Evolutionary conservation across 352 stramenopile genomes (phyloP), one percentile per base, ranked within the genome.

Genomic region (Phytophthora multivora): DNA sequence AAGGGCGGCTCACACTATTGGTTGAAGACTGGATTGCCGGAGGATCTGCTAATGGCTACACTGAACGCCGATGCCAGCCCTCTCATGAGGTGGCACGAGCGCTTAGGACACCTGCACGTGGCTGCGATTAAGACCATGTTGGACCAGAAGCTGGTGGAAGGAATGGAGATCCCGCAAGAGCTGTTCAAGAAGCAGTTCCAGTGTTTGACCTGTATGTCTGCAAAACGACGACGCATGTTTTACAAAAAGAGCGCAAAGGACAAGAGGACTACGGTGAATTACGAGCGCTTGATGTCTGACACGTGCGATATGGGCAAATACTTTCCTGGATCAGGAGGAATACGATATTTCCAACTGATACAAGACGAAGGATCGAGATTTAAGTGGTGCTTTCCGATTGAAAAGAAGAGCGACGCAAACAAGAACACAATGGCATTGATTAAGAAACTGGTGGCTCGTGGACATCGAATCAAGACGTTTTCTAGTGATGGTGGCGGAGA

Each of bases 291-390:
- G 9, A 40, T 30, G 46, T 52, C 46, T 9, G 28, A 41, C 9
- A 15, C 11, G 0, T 41, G 46, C 12, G 46, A 52, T 4, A 52
- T 52, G 26, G 28, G 46, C 8, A 40, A 41, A 2, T 41, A 16
- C 3, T 4, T 52, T 10, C 46, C 46, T 13, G 10, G 46, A 4
- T 8, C 4, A 30, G 39, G 39, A 12, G 5, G 28, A n/a, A 7
- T 33, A 21, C 11, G 11, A 9, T 59, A 65, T 6, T 67, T 67
- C 7, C 51, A 62, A 26, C 11, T 62, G 2, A 56, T 62, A 9
- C 35, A 62, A 19, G 51, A 52, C 6, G 51, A 67, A 25, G 43
- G 31, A 0, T 62, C 59, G 2, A 19, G 59, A 0, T 67, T 47
- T n/a, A 61, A 67, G 18, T 62, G 51, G 51, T 16, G 19, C 0